Evolutionary conservation across 164 flowering plant genomes (phyloP), one percentile per base, ranked within the genome.

Genomic region (Santalum album): DNA sequence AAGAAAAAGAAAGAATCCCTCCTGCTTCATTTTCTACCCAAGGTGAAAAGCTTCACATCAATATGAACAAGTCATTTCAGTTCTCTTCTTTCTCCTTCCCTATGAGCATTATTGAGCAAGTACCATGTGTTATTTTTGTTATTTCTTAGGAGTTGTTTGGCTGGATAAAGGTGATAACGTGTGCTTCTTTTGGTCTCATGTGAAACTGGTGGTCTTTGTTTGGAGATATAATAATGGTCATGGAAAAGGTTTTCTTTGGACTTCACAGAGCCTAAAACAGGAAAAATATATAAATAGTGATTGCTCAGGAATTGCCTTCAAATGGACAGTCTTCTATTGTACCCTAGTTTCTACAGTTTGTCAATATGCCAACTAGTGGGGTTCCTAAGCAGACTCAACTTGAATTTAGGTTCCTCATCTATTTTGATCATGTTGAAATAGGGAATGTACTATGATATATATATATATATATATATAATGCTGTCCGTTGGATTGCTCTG

Each of bases 41-140:
- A 40, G n/a, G 73, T 64, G 59, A 69, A 69, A 69, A 60, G 43
- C 43, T 69, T 61, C 73, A 61, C 63, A 69, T 69, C 69, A 65
- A 51, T 2, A 7, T 44, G 22, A 49, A 38, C 19, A n/a, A 36
- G 53, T 57, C 61, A 63, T 16, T 27, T 27, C 35, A 18, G n/a
- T 18, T 29, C 39, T 23, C 16, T 47, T 47, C n/a, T 34, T 25
- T 17, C 25, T 1, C n/a, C n/a, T n/a, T n/a, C n/a, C n/a, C n/a
- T n/a, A n/a, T 50, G 53, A 29, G 11, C n/a, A 12, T 4, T 50
- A 32, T 16, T 50, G 36, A 26, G n/a, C 53, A 14, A 50, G 22
- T 16, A 48, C 58, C 38, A 46, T 42, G 45, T n/a, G 52, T 29
- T 51, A 40, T 55, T 43, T 57, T 54, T 39, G 48, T 42, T 17